Evolutionary conservation across 2,329 filamentous ascomycete genomes (phyloP), one percentile per base, ranked within the genome.

Genomic region (Beauveria varroae): DNA sequence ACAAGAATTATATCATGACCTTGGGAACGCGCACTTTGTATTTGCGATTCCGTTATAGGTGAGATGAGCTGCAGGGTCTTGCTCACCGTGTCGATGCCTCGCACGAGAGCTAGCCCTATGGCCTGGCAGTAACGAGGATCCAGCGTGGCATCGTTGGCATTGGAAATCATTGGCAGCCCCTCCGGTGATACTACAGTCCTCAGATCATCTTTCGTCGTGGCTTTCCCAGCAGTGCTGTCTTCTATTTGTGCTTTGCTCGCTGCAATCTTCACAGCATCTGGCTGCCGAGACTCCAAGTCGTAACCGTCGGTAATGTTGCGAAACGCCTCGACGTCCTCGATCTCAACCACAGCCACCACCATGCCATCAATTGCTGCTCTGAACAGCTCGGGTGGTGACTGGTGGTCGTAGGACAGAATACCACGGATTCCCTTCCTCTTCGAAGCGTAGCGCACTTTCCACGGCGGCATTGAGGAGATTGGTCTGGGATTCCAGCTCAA

Each of bases 351-450:
- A 0, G 88, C 86, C 0, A 93, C 74, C 0, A 92, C 70, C n/a
- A 83, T 82, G 18, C 90, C 90, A 65, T 90, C 86, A 49, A 93
- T 82, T 0, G 86, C 79, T 46, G 89, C 86, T 0, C 79, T 76
- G 1, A 93, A 71, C 7, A 88, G 75, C 5, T 81, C 78, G 0
- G 82, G 73, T 0, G 83, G 76, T 2, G 85, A 79, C 63, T 86
- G 83, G 66, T 87, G 86, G 62, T 87, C 85, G 66, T 91, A 88
- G 41, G 84, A 86, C 30, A 89, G 70, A 26, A 93, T 77, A 0
- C 86, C 88, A n/a, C 83, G 69, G 43, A 93, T 79, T 10, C 86
- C 83, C 16, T 76, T 68, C 30, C 70, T 69, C 0, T 72, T 58
- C 1, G 81, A 81, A 0, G 72, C 72, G 67, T 90, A 93, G 4